Conservation (phyloP, 768 basidiomycete genomes). For the Pisolithus sp. region DNA sequence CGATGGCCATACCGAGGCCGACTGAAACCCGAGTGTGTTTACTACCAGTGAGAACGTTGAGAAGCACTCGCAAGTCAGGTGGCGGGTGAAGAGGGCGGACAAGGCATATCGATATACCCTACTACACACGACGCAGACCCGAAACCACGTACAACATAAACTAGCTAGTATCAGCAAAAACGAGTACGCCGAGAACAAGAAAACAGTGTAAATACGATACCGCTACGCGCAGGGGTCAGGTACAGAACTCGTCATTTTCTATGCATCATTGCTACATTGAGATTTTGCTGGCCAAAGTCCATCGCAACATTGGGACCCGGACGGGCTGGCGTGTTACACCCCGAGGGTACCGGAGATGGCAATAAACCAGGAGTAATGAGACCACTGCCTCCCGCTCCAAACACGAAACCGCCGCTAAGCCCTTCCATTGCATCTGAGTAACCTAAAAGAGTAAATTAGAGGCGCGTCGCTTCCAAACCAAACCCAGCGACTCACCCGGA, state of each 20-base stretch:
- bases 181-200: neutral
- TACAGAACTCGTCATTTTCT: constrained; percentile 16
- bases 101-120: too few relatives aligned
- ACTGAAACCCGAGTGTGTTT: too few relatives aligned
- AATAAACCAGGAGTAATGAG: constrained; percentile 71
- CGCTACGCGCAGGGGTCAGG: neutral
- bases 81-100: too few relatives aligned
- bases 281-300: constrained; percentile 22
- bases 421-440: constrained; percentile 78
- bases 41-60: too few relatives aligned
- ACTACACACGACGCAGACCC: neutral
- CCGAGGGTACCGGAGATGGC: constrained; percentile 54
- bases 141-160: neutral
- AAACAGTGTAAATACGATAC: neutral
- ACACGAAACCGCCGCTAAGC: constrained; percentile 79
- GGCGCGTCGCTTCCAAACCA: constrained; percentile 1
- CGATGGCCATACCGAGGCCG: too few relatives aligned
- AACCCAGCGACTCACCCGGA: constrained; percentile 51
- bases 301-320: constrained; percentile 12
- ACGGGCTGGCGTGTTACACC: constrained; percentile 37
- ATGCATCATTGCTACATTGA: constrained; percentile 20
- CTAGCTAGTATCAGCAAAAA: neutral
- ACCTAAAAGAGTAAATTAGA: constrained; percentile 36
- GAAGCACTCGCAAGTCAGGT: too few relatives aligned
- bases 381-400: constrained; percentile 77